Conservation (phyloP, 768 basidiomycete species). For the Coprinopsis cinerea region DNA sequence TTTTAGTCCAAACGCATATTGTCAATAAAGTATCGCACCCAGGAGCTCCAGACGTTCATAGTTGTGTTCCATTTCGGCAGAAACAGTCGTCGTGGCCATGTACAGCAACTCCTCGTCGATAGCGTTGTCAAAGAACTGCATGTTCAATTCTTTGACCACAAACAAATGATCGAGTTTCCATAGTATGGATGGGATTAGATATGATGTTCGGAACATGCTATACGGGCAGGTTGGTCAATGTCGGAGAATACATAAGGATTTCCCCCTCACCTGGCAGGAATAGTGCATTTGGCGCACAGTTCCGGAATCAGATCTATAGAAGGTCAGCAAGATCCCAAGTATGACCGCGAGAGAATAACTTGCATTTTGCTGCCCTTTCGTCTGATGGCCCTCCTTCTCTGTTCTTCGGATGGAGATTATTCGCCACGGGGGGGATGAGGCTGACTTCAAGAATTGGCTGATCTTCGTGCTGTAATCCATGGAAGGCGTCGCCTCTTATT, state of each 20-base stretch:
- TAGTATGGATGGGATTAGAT: conserved; percentile 70
- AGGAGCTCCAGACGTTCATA: conserved; percentile 84
- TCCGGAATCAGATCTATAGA: conserved; percentile 77
- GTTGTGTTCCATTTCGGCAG: conserved; percentile 62
- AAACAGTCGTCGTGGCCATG: conserved; percentile 64
- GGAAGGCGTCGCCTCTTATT: conserved; percentile 49
- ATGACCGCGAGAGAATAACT: conserved; percentile 15
- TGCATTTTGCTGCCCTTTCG: conserved; percentile 55
- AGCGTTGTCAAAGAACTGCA: conserved; percentile 54
- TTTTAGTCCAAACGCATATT: not conserved
- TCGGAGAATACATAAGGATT: not conserved
- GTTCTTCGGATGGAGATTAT: conserved; percentile 53
- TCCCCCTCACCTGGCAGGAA: conserved; percentile 58
- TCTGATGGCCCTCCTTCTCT: conserved; percentile 30
- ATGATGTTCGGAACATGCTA: conserved; percentile 62
- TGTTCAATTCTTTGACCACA: conserved; percentile 74
- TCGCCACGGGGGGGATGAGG: conserved; percentile 42
- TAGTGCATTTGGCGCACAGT: conserved; percentile 62
- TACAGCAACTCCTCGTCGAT: conserved; percentile 58
- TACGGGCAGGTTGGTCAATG: conserved; percentile 2
- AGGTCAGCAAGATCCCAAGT: not conserved
- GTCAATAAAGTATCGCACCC: conserved; percentile 38
- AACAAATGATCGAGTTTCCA: conserved; percentile 68
- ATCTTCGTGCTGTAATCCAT: conserved; percentile 50
- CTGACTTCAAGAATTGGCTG: conserved; percentile 73